phyloP scores from a whole-genome alignment of 2,329 filamentous ascomycete genomes.

The Fonsecaea pedrosoi region DNA sequence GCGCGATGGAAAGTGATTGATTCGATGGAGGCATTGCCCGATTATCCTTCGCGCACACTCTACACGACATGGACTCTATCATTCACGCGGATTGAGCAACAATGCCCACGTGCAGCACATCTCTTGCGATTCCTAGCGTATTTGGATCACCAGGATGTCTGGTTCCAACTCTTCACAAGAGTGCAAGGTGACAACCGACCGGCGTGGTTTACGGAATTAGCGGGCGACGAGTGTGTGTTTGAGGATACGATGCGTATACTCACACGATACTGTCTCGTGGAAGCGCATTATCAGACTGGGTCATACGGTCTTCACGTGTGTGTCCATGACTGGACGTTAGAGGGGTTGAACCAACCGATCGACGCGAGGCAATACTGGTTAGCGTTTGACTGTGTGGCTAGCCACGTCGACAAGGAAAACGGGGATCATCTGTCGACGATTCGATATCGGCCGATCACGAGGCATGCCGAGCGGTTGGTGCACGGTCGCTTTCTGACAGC shows the following conservation, averaged over 20 bases:
- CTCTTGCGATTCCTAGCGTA: slow-evolving; percentile 53
- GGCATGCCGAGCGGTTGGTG: not conserved
- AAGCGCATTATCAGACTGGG: slow-evolving; percentile 10
- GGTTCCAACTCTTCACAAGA: slow-evolving; percentile 51
- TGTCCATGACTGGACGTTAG: slow-evolving; percentile 36
- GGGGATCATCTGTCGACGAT: slow-evolving; percentile 5
- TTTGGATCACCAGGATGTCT: slow-evolving; percentile 55
- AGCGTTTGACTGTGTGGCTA: slow-evolving; percentile 29
- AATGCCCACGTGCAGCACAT: slow-evolving; percentile 40
- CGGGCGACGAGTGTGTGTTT: slow-evolving; percentile 22
- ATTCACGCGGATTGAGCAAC: slow-evolving; percentile 22
- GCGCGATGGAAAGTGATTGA: slow-evolving; percentile 45
- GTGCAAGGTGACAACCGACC: slow-evolving; percentile 20
- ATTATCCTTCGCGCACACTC: slow-evolving; percentile 33
- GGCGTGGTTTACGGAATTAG: slow-evolving; percentile 36
- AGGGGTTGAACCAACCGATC: slow-evolving; percentile 24
- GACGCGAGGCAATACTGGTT: slow-evolving; percentile 24
- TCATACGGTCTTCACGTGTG: slow-evolving; percentile 35
- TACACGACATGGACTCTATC: slow-evolving; percentile 39
- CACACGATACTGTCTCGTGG: slow-evolving; percentile 28
- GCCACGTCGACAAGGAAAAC: slow-evolving; percentile 17
- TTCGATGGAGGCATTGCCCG: slow-evolving; percentile 14
- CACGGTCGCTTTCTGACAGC: not conserved
- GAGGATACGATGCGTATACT: slow-evolving; percentile 27
- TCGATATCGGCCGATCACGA: not conserved